Evolutionary conservation across 495 filamentous ascomycete genomes (phyloP), one percentile per base, ranked within the genome.

Genomic region (Hypoxylon fragiforme): DNA sequence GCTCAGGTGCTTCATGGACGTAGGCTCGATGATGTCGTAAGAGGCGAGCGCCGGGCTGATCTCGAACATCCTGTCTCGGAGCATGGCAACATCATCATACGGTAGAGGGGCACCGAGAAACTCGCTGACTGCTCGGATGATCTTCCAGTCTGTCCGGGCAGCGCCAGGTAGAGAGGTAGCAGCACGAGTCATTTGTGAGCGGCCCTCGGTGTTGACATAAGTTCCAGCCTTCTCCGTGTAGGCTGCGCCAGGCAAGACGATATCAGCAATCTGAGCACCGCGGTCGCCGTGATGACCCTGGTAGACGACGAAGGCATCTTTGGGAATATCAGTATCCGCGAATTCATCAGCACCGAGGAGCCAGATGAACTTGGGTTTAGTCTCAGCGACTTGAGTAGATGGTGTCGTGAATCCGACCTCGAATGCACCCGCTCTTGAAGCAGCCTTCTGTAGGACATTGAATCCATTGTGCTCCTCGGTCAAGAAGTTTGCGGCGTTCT

Each of bases 171-270:
- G 74, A 31, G 84, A 85, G 18, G 90, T 92, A 2, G 94, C 94
- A 14, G 87, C 86, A 55, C 94, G 85, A 37, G 89, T 91, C 73
- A 97, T 85, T 75, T 98, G 94, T 11, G 90, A 89, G 54, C 94
- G 87, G 34, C 94, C 94, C 70, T 98, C 94, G 7, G 94, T 97
- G 80, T 97, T 98, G 73, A 98, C 81, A 55, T 92, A 97, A 11
- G 94, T 98, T 21, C 84, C 94, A n/a, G 85, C 81, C 76, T 98
- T 98, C 77, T 98, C 94, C 9, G 92, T 97, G 74, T 96, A 97
- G 2, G 94, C 90, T 13, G 90, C 90, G 47, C 90, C 91, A 20
- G 94, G 94, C 14, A 98, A 86, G 57, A 98, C 85, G 55, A 98
- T 84, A 66, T 98, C 92, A 11, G 94, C 94, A 55, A 95, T 78